phyloP scores from a whole-genome alignment of 257 asterid genomes.

The Solanum chiquidenum region DNA sequence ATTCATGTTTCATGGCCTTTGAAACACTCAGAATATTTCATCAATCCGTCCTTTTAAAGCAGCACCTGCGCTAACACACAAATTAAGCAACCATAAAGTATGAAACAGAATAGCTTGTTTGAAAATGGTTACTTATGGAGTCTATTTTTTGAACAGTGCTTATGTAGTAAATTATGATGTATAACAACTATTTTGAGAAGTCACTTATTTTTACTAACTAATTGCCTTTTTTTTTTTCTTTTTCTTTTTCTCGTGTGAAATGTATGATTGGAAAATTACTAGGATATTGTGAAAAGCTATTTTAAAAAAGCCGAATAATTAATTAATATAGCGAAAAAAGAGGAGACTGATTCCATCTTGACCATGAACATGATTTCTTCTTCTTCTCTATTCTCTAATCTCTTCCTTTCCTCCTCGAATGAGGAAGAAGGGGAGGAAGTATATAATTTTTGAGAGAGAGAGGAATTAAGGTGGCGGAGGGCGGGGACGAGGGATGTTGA shows the following conservation, averaged over 20 bases:
- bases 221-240: neutral
- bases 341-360: neutral
- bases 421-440: neutral
- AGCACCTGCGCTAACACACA: neutral
- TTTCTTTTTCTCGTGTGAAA: neutral
- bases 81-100: neutral
- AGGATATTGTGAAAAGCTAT: neutral
- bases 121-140: no score
- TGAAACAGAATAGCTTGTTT: conserved; percentile 5
- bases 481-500: neutral
- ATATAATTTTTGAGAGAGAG: neutral
- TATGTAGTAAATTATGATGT: neutral
- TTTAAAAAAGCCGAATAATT: no score
- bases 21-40: neutral
- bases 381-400: neutral
- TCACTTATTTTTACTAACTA: neutral
- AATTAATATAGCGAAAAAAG: neutral
- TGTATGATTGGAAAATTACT: neutral
- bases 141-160: neutral
- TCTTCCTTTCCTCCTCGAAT: neutral
- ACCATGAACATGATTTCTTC: neutral
- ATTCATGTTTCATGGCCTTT: no score
- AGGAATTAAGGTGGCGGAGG: neutral
- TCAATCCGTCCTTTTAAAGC: neutral
- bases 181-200: neutral